Evolutionary conservation across 2,329 filamentous ascomycete genomes (phyloP).

Genomic region (Diplodia intermedia): DNA sequence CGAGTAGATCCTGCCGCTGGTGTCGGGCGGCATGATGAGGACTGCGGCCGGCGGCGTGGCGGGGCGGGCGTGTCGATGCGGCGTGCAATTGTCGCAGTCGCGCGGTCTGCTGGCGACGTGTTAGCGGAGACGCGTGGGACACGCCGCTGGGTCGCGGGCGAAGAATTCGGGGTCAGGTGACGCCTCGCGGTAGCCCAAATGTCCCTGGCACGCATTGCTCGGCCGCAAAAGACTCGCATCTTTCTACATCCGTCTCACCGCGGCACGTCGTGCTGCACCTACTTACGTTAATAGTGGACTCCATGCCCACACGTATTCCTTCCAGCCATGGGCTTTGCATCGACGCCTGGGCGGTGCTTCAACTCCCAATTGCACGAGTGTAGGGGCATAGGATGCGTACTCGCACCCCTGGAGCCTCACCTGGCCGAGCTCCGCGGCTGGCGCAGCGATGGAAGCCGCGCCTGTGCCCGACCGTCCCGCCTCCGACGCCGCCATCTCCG

Average conservation of each 20-base stretch:
- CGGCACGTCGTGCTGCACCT: too few relatives aligned
- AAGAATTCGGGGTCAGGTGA: slow-evolving; percentile 16
- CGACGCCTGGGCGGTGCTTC: too few relatives aligned
- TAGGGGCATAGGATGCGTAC: too few relatives aligned
- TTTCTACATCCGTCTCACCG: too few relatives aligned
- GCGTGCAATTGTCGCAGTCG: slow-evolving; percentile 13
- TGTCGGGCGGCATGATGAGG: slow-evolving; percentile 45
- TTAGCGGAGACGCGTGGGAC: slow-evolving; percentile 7
- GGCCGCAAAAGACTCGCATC: too few relatives aligned
- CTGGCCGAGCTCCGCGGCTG: background rate
- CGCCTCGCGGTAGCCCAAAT: background rate
- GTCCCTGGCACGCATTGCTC: background rate
- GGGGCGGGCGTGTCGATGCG: slow-evolving; percentile 18
- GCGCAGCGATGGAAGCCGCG: background rate
- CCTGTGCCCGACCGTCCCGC: background rate
- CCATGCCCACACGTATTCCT: too few relatives aligned
- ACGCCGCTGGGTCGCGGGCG: slow-evolving; percentile 16
- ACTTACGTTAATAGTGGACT: too few relatives aligned
- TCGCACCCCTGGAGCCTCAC: background rate
- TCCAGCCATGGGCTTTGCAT: too few relatives aligned
- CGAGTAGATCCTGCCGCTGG: slow-evolving; percentile 63
- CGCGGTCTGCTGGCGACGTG: slow-evolving; percentile 20
- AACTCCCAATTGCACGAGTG: too few relatives aligned
- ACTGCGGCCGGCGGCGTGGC: slow-evolving; percentile 3
- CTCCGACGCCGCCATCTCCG: slow-evolving; percentile 2